Percentiles rank a stretch among this genome's conserved stretches.
Evolutionary conservation across 306 rosid species (phyloP).

Genomic region (Begonia masoniana): DNA sequence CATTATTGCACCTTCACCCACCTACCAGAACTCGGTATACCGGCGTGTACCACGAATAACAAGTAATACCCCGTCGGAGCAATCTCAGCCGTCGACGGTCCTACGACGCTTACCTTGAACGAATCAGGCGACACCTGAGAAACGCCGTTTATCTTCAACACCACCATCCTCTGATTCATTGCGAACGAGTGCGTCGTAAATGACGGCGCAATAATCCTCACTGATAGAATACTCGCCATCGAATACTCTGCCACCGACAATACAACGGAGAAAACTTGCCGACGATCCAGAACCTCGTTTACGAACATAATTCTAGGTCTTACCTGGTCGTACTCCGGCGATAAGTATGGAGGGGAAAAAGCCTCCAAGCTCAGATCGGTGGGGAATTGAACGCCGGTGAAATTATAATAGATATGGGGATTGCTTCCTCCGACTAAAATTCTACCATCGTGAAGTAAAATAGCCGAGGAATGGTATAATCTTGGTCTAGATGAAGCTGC

Average conservation of each 20-base stretch:
- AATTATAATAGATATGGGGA: slow-evolving; percentile 45
- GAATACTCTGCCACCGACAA: slow-evolving; percentile 18
- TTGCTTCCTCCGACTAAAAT: slow-evolving; percentile 70
- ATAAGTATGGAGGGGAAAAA: slow-evolving; percentile 57
- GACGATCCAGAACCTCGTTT: slow-evolving; percentile 18
- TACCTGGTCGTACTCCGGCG: slow-evolving; percentile 4
- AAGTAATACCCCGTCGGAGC: slow-evolving; percentile 55
- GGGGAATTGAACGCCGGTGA: slow-evolving; percentile 43
- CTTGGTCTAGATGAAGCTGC: slow-evolving; percentile 30
- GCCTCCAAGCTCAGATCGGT: slow-evolving; percentile 72
- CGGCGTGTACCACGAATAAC: slow-evolving; percentile 48
- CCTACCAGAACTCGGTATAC: slow-evolving; percentile 39
- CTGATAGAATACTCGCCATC: slow-evolving; percentile 23
- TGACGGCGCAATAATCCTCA: slow-evolving; percentile 51
- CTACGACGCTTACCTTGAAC: slow-evolving; percentile 27
- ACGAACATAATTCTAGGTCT: slow-evolving; percentile 29
- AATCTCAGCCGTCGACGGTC: slow-evolving; percentile 40
- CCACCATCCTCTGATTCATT: slow-evolving; percentile 74
- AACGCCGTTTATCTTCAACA: slow-evolving; percentile 24
- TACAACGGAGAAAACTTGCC: slow-evolving; percentile 12
- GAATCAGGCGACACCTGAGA: not conserved
- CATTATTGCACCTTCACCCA: slow-evolving; percentile 45
- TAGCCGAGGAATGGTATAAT: slow-evolving; percentile 54
- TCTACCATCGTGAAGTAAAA: slow-evolving; percentile 42
- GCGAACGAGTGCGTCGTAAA: slow-evolving; percentile 54